A percentile compares a stretch with the other conserved stretches of the same genome.
Evolutionary conservation across 192 early-diverging fungal genomes (phyloP).

Genomic region (Umbelopsis ramanniana): DNA sequence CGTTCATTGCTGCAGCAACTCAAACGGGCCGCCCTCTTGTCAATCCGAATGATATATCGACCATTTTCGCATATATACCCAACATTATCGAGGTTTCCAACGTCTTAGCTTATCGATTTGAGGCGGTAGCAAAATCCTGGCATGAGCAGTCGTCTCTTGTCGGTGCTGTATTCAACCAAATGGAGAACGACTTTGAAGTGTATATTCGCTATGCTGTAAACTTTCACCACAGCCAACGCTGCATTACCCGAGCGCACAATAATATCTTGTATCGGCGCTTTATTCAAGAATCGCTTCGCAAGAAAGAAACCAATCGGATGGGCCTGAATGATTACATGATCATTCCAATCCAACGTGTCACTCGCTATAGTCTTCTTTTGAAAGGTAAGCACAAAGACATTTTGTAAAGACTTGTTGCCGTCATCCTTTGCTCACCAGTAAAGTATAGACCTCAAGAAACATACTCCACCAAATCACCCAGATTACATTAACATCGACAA

Average conservation of each 20-base stretch:
- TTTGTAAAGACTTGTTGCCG: background rate
- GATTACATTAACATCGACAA: conserved; percentile 33
- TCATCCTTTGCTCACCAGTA: conserved; percentile 2
- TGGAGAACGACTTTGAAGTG: conserved; percentile 41
- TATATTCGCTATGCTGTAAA: conserved; percentile 45
- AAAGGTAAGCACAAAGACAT: conserved; percentile 35
- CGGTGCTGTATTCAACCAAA: conserved; percentile 39
- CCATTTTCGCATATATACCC: conserved; percentile 44
- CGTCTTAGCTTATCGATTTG: conserved; percentile 26
- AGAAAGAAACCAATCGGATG: conserved; percentile 61
- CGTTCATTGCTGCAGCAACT: conserved; percentile 35
- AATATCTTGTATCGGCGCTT: conserved; percentile 41
- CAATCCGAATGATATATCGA: conserved; percentile 37
- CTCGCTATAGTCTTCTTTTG: conserved; percentile 75
- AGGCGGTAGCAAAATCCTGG: conserved; percentile 22
- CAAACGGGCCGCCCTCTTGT: conserved; percentile 31
- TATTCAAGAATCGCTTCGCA: conserved; percentile 44
- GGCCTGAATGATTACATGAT: conserved; percentile 75
- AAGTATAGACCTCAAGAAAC: conserved; percentile 43
- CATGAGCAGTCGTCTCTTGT: conserved; percentile 17
- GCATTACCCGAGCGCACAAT: conserved; percentile 30
- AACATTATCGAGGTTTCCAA: conserved; percentile 43
- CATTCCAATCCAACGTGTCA: conserved; percentile 79
- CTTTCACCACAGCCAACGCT: conserved; percentile 33
- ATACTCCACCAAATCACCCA: conserved; percentile 26